Conservation (phyloP, 2,329 filamentous ascomycete species). For the Aspergillus flavus region DNA sequence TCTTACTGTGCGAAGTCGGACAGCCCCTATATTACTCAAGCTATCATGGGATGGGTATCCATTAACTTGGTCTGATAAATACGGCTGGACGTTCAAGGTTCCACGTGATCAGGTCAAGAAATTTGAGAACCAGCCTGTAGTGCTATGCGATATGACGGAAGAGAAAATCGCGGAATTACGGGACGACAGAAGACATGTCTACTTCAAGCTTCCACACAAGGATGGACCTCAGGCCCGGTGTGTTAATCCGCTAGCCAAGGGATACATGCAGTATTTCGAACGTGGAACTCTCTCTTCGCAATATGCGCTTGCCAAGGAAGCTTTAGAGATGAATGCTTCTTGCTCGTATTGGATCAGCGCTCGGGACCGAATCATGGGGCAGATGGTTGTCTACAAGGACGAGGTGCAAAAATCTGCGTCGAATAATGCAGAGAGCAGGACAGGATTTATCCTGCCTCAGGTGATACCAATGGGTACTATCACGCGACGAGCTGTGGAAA, state of each 20-base stretch:
- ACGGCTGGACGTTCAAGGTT: conserved; percentile 91
- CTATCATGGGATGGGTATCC: conserved; percentile 89
- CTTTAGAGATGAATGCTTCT: conserved; percentile 96
- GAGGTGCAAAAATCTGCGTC: conserved; percentile 48
- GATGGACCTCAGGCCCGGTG: conserved; percentile 86
- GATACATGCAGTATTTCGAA: conserved; percentile 89
- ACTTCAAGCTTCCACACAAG: conserved; percentile 96
- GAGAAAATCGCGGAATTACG: conserved; percentile 69
- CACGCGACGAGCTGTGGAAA: conserved; percentile 90
- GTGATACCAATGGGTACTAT: conserved; percentile 98
- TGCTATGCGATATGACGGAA: conserved; percentile 73
- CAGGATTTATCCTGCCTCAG: conserved; percentile 92
- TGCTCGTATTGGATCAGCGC: conserved; percentile 99
- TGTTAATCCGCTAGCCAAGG: conserved; percentile 84
- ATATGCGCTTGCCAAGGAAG: conserved; percentile 88
- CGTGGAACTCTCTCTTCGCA: conserved; percentile 84
- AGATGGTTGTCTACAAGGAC: conserved; percentile 87
- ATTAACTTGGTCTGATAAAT: conserved; percentile 87
- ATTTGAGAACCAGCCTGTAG: conserved; percentile 72
- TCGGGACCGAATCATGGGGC: conserved; percentile 87
- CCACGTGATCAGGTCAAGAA: conserved; percentile 61
- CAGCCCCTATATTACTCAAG: conserved; percentile 81
- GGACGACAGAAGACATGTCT: conserved; percentile 67
- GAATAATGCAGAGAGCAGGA: conserved; percentile 30
- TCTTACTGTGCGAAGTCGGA: conserved; percentile 81